These are phyloP conservation scores for Pichia phayaonensis DNA, from an alignment of 805 yeast genomes.

Conservation along the genomic window DNA sequence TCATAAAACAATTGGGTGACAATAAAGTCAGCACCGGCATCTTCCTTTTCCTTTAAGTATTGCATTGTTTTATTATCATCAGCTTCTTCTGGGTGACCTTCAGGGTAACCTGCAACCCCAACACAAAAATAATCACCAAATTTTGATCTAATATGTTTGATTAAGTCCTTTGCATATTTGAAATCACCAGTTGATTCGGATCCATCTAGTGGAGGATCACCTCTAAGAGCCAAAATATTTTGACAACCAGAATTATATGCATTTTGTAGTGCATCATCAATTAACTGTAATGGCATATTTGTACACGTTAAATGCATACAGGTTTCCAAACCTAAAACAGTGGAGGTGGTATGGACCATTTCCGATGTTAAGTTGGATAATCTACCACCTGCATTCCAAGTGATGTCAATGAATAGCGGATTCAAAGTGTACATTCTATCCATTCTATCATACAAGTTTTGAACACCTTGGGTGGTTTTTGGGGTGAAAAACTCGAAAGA, in stretches of 20 bases:
- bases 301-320: conserved; percentile 98
- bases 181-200: conserved; percentile 77
- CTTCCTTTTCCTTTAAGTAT: conserved; percentile 79
- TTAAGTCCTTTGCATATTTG: conserved; percentile 80
- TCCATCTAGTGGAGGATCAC: conserved; percentile 85
- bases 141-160: conserved; percentile 60
- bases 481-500: conserved; percentile 98
- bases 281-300: conserved; percentile 74
- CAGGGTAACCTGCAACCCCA: conserved; percentile 97
- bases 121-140: conserved; percentile 89
- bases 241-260: conserved; percentile 93
- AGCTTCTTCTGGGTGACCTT: conserved; percentile 88
- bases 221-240: conserved; percentile 88
- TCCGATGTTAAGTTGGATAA: conserved; percentile 79
- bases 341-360: conserved; percentile 84
- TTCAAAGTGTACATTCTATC: conserved; percentile 91
- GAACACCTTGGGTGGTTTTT: conserved; percentile 94
- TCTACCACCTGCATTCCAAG: conserved; percentile 98
- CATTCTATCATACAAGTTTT: conserved; percentile 92
- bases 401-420: conserved; percentile 90
- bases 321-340: conserved; percentile 86
- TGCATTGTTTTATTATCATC: conserved; percentile 44
- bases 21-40: conserved; percentile 89
- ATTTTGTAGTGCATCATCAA: conserved; percentile 75
- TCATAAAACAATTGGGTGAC: conserved; percentile 98